Evolutionary conservation across 148 eudicot genomes (phyloP).

Genomic region (Rhododendron vialii): DNA sequence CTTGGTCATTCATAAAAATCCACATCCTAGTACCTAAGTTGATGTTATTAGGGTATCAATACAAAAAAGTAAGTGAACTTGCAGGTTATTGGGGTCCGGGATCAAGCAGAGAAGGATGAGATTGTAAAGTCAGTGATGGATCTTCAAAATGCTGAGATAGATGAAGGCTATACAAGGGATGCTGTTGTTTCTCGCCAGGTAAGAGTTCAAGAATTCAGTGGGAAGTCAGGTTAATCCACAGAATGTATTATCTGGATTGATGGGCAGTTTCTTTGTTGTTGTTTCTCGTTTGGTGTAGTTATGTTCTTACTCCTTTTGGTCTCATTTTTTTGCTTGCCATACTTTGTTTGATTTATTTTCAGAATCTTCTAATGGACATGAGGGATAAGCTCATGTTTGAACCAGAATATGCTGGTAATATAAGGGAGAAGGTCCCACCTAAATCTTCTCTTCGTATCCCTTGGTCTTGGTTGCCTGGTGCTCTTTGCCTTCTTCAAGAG

Average conservation of each 20-base stretch:
- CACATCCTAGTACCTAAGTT: background rate
- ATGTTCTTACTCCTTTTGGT: slow-evolving; percentile 1
- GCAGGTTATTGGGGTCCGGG: slow-evolving; percentile 86
- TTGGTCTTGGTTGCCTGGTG: slow-evolving; percentile 96
- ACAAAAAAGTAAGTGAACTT: slow-evolving; percentile 3
- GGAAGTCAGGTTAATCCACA: background rate
- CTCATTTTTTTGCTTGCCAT: background rate
- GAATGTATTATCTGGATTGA: background rate
- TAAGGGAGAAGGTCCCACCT: slow-evolving; percentile 75
- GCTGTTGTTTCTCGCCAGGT: slow-evolving; percentile 85
- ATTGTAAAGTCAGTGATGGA: slow-evolving; percentile 88
- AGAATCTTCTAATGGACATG: slow-evolving; percentile 91
- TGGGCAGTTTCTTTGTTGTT: background rate
- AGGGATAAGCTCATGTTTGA: slow-evolving; percentile 98
- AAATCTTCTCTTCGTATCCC: slow-evolving; percentile 77
- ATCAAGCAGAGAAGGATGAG: slow-evolving; percentile 92
- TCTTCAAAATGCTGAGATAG: slow-evolving; percentile 78
- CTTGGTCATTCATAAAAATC: background rate
- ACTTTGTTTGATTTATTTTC: slow-evolving; percentile 16
- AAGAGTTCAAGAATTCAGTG: slow-evolving; percentile 12
- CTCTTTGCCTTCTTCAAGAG: slow-evolving; percentile 99
- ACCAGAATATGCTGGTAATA: slow-evolving; percentile 95
- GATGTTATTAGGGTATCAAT: background rate
- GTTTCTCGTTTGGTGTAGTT: background rate
- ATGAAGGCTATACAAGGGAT: slow-evolving; percentile 84